Base-by-base conservation (phyloP, 2,329 filamentous ascomycete species). In the Hypocreales sp. region DNA sequence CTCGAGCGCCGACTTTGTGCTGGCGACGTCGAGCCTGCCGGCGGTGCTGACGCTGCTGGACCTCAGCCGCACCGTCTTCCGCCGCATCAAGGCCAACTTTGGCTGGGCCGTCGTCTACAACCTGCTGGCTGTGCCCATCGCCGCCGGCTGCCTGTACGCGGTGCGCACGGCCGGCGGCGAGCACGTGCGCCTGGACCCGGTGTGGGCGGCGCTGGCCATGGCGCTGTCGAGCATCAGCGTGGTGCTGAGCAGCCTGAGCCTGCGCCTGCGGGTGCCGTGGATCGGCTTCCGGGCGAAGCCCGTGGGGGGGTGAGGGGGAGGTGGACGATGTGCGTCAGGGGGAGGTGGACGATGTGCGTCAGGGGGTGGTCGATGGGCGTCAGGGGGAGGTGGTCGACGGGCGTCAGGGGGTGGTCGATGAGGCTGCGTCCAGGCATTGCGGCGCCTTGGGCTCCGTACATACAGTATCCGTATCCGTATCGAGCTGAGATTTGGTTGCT, bases 131-230 rank as follows among this genome's bases (percentile, higher is more conserved):
- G 64, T 92, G 32, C 83, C 83, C 1, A 64, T 92, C 31, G 82
- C 83, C 0, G 83, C 83, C 1, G 83, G 83, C 2, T 78, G 76
- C 20, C 56, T 92, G 32, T 92, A 80, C 48, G 55, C 65, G 3
- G 36, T 75, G 25, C 46, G 41, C 28, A 60, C 59, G 25, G 47
- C 49, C 4, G 42, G 46, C 2, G 64, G 61, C 2, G 46, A 47
- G 17, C 77, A 79, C 45, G 52, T 83, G 13, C 57, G 67, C 33
- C 53, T 86, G 25, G 75, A 81, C 47, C 79, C 79, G 0, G 79
- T 80, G 2, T 94, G 86, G 86, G 87, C 86, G 5, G 78, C 75
- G 38, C 53, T 93, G 47, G 86, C 86, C 1, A 95, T 94, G 87
- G 87, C 87, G 15, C 52, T 86, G 49, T 93, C 84, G 51, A 87